Base-by-base conservation (phyloP, 225 moss, liverwort and hornwort genomes). In the Lunularia cruciata region DNA sequence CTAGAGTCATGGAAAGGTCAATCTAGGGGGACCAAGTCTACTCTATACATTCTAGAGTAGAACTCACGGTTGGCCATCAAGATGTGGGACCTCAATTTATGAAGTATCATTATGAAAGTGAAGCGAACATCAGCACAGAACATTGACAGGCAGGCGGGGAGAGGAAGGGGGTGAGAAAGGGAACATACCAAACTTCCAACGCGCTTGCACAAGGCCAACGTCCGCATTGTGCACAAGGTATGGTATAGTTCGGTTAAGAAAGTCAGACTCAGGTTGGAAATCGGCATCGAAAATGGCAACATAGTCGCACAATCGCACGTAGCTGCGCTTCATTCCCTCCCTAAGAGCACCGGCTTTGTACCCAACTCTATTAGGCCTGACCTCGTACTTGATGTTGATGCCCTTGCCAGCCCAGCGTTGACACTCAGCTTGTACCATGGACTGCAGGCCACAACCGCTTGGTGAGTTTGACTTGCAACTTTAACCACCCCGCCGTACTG, bases 111-210 rank as follows among this genome's bases (percentile, higher is more conserved):
- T 40, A 40, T 6, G 13, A 30, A 0, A 30, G 11, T 14, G 23
- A 27, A 23, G 55, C 30, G 13, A 31, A 1, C 18, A 56, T 6
- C 55, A 31, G 8, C 49, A 49, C 20, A 30, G 13, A 27, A 19
- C 8, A 32, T 34, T 0, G n/a, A 34, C 33, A 49, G 11, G 31
- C 57, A 32, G 43, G 13, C 40, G 46, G 54, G 47, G 34, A 42
- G 43, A 43, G 51, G 36, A 27, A 26, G 46, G 64, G n/a, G n/a
- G n/a, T n/a, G n/a, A n/a, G n/a, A n/a, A n/a, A n/a, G n/a, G n/a
- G n/a, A n/a, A n/a, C 75, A 2, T 78, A 89, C 92, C 92, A 63
- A 92, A 92, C 43, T 82, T 89, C 92, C 92, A 92, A 1, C 92
- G 87, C 0, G 92, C 92, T 35, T 92, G 92, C 1, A 92, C 92